These are phyloP conservation scores for Pythium vanterpoolii DNA, from an alignment of 352 stramenopile genomes.

Conservation along the genomic window DNA sequence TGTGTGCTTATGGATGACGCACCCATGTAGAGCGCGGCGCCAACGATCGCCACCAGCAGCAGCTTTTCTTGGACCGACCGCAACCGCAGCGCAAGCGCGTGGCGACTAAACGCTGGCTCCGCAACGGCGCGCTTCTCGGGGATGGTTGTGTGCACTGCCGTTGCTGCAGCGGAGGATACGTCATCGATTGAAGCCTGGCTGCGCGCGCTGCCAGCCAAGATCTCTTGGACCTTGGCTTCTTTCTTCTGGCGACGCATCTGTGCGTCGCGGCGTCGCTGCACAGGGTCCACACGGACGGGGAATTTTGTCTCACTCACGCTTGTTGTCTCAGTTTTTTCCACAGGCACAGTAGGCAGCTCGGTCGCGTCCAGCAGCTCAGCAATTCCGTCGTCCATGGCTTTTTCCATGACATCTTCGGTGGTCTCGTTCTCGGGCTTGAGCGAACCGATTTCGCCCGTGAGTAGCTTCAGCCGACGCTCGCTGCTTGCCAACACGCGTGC, in stretches of 20 bases:
- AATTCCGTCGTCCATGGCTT: constrained; percentile 43
- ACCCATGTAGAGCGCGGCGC: constrained; percentile 47
- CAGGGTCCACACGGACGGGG: constrained; percentile 49
- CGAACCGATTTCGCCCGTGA: constrained; percentile 60
- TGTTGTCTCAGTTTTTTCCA: neutral
- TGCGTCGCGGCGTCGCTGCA: constrained; percentile 65
- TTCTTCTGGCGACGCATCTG: constrained; percentile 55
- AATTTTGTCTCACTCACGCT: constrained; percentile 34
- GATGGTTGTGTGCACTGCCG: constrained; percentile 7
- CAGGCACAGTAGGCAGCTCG: neutral
- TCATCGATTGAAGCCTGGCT: neutral
- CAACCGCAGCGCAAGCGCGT: constrained; percentile 50
- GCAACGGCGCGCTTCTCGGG: constrained; percentile 3
- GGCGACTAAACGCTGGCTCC: constrained; percentile 43
- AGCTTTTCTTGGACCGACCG: constrained; percentile 54
- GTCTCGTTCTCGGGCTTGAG: constrained; percentile 40
- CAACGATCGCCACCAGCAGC: constrained; percentile 51
- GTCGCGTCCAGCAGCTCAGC: constrained; percentile 37
- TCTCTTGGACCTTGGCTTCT: constrained; percentile 52
- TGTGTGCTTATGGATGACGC: no score
- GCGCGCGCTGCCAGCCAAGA: constrained; percentile 27
- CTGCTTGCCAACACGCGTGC: constrained; percentile 59
- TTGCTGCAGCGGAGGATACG: constrained; percentile 1
- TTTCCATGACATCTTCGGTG: constrained; percentile 28
- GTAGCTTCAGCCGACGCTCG: constrained; percentile 59